Conservation (phyloP, 2,329 filamentous ascomycete genomes). For the Fusarium bulbicola region DNA sequence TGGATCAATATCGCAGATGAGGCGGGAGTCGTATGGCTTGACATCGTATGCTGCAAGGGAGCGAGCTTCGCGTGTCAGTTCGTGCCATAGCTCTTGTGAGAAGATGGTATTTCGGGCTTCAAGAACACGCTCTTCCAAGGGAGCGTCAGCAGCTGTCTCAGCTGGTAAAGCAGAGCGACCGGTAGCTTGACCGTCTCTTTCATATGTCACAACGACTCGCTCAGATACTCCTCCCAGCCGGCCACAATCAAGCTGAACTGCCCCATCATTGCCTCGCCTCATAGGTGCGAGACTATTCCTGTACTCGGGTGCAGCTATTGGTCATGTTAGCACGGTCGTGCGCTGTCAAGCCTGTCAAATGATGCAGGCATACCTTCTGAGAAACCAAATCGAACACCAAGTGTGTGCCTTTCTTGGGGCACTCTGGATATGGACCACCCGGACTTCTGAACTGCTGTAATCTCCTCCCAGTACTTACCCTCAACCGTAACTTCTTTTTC, state of each 20-base stretch:
- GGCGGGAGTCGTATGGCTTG: conserved; percentile 64
- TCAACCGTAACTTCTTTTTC: conserved; percentile 82
- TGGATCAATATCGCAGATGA: conserved; percentile 64
- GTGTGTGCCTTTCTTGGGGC: conserved; percentile 74
- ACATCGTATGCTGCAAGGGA: conserved; percentile 76
- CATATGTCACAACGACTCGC: conserved; percentile 74
- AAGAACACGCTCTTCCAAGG: conserved; percentile 73
- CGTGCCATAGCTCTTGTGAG: conserved; percentile 88
- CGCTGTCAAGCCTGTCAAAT: neutral
- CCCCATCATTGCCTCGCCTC: conserved; percentile 76
- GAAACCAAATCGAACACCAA: conserved; percentile 91
- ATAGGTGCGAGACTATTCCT: conserved; percentile 81
- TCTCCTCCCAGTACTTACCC: conserved; percentile 87
- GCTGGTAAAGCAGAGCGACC: conserved; percentile 65
- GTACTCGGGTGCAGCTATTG: conserved; percentile 63
- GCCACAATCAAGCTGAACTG: conserved; percentile 76
- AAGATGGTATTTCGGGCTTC: conserved; percentile 82
- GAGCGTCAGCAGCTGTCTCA: conserved; percentile 61
- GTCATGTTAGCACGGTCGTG: conserved; percentile 39
- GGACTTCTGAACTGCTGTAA: conserved; percentile 80
- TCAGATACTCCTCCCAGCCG: conserved; percentile 60
- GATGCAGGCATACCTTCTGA: conserved; percentile 67
- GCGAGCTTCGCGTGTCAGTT: conserved; percentile 84
- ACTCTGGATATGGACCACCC: conserved; percentile 88
- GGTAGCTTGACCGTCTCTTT: conserved; percentile 63